Evolutionary conservation across 1,284 basidiomycete species (phyloP).

Genomic region (Malassezia japonica): DNA sequence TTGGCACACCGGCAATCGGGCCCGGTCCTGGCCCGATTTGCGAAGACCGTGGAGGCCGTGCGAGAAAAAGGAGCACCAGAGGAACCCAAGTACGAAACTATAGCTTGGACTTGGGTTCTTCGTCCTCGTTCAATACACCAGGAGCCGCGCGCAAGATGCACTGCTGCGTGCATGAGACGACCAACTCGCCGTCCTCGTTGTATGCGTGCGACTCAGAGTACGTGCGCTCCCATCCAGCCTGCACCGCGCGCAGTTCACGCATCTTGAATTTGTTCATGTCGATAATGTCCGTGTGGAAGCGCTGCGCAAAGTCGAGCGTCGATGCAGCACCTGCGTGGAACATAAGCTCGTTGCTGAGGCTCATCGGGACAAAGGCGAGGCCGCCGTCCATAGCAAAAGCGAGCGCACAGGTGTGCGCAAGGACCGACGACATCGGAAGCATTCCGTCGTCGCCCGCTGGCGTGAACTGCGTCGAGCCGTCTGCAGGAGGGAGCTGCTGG

Average conservation of each 20-base stretch:
- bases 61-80: too few species aligned
- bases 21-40: too few species aligned
- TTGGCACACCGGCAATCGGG: too few species aligned
- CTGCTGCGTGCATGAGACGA: constrained; percentile 27
- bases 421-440: constrained; percentile 1
- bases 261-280: constrained; percentile 28
- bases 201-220: constrained; percentile 24
- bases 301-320: constrained; percentile 33
- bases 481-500: constrained; percentile 2
- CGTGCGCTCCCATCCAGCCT: constrained; percentile 24
- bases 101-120: neutral
- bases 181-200: constrained; percentile 19
- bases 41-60: too few species aligned
- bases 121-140: too few species aligned
- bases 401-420: constrained; percentile 15
- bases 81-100: too few species aligned
- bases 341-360: constrained; percentile 22
- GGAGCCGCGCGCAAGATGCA: constrained; percentile 18
- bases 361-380: constrained; percentile 33
- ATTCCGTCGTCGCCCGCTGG: neutral
- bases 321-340: constrained; percentile 24
- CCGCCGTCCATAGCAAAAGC: constrained; percentile 32
- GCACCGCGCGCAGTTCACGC: constrained; percentile 26
- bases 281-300: constrained; percentile 25
- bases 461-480: neutral